Evolutionary conservation across 345 rosid genomes (phyloP), one percentile per base, ranked within the genome.

Genomic region (Rhodomyrtus tomentosa): DNA sequence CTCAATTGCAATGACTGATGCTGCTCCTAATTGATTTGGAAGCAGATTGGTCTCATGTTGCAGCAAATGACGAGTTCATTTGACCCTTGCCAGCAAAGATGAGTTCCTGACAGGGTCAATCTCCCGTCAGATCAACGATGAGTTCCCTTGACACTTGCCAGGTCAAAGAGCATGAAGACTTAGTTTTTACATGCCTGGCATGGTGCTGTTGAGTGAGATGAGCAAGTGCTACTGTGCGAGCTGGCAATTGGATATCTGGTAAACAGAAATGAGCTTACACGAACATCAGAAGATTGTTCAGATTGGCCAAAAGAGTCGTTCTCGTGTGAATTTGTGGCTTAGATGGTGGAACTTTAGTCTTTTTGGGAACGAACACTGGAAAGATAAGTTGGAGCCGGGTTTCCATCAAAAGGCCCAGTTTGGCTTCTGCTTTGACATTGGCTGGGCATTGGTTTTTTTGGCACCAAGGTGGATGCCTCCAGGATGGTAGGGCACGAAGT

Each of bases 381-480:
- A 72, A 85, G 84, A 84, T 82, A 83, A 49, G 88, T 85, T 84
- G 90, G 87, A 53, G 86, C 50, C 29, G 29, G 82, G 86, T 76
- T 84, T 58, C 84, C 80, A 84, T 83, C 40, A 38, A 13, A 27
- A 32, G 3, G 58, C 79, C 79, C 14, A 68, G 68, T 80, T 50
- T 74, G 83, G 85, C 88, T 87, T 81, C 86, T 74, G 87, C 81
- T 81, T 85, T 84, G 22, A 59, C 87, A 84, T 90, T 86, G 84
- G 51, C 86, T 84, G 83, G 87, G 89, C 83, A 74, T 81, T 42
- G 81, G n/a, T 86, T 91, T 83, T 84, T 81, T 62, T 7, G 74
- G 87, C 89, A 84, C 85, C 87, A 81, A 89, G 56, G 87, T 86
- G 56, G 88, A 86, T 84, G 89, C 86, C 85, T 40, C 45, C 79